Percentiles rank a stretch among this genome's conserved stretches.
Evolutionary conservation across 202 grass and related monocot genomes (phyloP).

Genomic region (Zizania palustris): DNA sequence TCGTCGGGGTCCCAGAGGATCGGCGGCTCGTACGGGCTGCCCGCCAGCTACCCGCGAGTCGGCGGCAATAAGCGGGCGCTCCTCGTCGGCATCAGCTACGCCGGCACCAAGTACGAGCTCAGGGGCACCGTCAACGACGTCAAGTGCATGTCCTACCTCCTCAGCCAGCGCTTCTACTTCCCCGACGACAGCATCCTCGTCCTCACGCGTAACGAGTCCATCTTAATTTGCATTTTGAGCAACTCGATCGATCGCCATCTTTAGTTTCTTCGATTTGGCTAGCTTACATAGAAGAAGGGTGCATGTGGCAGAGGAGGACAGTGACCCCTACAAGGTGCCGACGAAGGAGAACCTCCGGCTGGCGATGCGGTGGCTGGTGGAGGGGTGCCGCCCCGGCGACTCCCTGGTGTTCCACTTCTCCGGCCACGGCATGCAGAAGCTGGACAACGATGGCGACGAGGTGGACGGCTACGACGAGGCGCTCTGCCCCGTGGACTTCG

Average conservation of each 20-base stretch:
- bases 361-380: slow-evolving; percentile 83
- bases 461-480: slow-evolving; percentile 87
- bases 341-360: slow-evolving; percentile 60
- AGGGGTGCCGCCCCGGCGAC: slow-evolving; percentile 54
- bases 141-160: slow-evolving; percentile 62
- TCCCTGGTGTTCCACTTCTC: slow-evolving; percentile 93
- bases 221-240: no score
- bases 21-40: not conserved
- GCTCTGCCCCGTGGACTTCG: slow-evolving; percentile 81
- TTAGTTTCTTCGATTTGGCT: no score
- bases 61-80: slow-evolving; percentile 75
- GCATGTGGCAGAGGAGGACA: no score
- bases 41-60: slow-evolving; percentile 49
- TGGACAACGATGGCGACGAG: slow-evolving; percentile 73
- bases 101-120: slow-evolving; percentile 63
- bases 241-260: no score
- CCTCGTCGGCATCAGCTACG: slow-evolving; percentile 81
- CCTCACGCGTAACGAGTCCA: slow-evolving; percentile 57
- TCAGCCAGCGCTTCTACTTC: slow-evolving; percentile 60
- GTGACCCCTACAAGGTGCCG: slow-evolving; percentile 27
- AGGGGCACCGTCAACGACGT: slow-evolving; percentile 80
- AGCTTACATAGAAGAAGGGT: no score
- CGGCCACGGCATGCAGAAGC: slow-evolving; percentile 82
- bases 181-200: slow-evolving; percentile 56
- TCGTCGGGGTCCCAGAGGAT: not conserved